These are phyloP conservation scores for Phoma herbarum DNA, from an alignment of 2,329 filamentous ascomycete species.

Conservation along the genomic window DNA sequence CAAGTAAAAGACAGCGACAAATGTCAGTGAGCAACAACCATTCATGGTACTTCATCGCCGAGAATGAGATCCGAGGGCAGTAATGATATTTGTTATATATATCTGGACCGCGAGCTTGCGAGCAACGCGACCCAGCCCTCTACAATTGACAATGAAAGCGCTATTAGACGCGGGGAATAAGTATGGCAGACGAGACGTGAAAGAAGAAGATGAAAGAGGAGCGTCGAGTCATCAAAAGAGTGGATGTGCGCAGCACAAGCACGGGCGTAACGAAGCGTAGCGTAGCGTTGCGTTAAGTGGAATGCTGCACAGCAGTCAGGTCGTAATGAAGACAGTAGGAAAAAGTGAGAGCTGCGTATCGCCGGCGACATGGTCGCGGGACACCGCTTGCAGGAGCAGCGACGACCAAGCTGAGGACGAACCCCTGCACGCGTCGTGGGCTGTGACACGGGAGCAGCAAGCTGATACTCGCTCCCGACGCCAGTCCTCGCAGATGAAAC, in stretches of 20 bases:
- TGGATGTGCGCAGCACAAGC: not conserved
- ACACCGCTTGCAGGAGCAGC: too few relatives aligned
- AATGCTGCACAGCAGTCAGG: not conserved
- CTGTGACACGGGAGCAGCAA: not conserved
- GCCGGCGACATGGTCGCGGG: not conserved
- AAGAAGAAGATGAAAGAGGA: not conserved
- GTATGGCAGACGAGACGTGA: too few relatives aligned
- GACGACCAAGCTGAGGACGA: too few relatives aligned
- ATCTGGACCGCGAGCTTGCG: too few relatives aligned
- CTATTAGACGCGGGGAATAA: not conserved
- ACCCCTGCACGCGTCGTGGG: too few relatives aligned
- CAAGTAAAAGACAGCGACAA: too few relatives aligned
- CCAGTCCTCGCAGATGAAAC: slow-evolving; percentile 8
- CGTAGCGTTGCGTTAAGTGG: not conserved
- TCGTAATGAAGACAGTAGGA: not conserved
- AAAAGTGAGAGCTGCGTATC: not conserved
- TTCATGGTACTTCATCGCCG: too few relatives aligned
- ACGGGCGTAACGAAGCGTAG: not conserved
- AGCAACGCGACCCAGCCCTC: not conserved
- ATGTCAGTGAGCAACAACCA: too few relatives aligned
- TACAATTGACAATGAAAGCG: not conserved
- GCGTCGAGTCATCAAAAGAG: not conserved
- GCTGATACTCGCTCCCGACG: not conserved
- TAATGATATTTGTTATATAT: not conserved
- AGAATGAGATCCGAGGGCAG: not conserved